phyloP scores from a whole-genome alignment of 2,329 filamentous ascomycete species.

The Ceratocystis ficicola region DNA sequence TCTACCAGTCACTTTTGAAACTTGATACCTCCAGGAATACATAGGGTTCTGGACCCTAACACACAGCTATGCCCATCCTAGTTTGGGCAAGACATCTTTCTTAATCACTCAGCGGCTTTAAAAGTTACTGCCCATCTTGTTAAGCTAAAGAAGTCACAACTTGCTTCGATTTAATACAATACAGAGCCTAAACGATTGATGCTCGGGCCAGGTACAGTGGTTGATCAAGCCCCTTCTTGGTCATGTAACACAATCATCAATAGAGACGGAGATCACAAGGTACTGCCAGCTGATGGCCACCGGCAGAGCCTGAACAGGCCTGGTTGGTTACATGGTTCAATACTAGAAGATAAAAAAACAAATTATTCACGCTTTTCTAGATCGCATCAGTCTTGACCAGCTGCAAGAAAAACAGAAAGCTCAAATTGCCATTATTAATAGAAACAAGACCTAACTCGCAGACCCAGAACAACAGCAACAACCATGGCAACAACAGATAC shows the following conservation, averaged over 20 bases:
- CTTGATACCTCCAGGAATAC: background rate
- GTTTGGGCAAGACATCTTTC: background rate
- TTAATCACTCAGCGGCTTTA: background rate
- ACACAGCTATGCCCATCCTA: too few species aligned
- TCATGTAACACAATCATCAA: background rate
- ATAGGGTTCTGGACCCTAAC: background rate
- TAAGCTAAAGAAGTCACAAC: too few species aligned
- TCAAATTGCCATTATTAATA: conserved; percentile 10
- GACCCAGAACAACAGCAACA: conserved; percentile 12
- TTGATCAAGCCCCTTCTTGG: background rate
- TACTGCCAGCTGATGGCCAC: background rate
- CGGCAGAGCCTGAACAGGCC: background rate
- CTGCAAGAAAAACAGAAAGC: background rate
- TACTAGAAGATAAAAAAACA: too few species aligned
- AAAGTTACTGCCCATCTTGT: too few species aligned
- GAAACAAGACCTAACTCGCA: conserved; percentile 17
- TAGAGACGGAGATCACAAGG: too few species aligned
- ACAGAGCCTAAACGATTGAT: too few species aligned
- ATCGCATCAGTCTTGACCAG: background rate
- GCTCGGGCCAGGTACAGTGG: too few species aligned
- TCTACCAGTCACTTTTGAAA: background rate
- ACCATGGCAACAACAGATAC: conserved; percentile 3
- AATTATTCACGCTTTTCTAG: too few species aligned
- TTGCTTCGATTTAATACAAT: too few species aligned
- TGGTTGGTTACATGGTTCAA: background rate